Base-by-base conservation (phyloP, 148 eudicot genomes). In the Vaccinium corymbosum region DNA sequence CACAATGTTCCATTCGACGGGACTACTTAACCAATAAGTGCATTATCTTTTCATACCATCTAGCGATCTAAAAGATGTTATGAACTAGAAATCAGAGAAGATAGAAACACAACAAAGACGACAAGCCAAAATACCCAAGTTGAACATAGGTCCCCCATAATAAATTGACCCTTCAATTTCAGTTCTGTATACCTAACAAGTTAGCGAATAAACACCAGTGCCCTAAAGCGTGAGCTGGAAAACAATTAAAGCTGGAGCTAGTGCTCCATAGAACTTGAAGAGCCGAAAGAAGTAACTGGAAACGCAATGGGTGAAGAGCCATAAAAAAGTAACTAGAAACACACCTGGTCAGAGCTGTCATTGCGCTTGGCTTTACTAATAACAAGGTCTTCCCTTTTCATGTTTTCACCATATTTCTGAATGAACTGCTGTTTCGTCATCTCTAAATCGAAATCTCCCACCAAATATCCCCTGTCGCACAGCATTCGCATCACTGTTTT, bases 401-500 rank as follows among this genome's bases (percentile, higher is more conserved):
- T 84, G 80, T 90, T 76, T 57, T 93, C 98, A 11, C 98, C 95
- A 83, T 78, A 90, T 79, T 90, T 94, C 64, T 87, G 82, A 68
- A 92, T 22, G 76, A 94, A 94, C 70, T 89, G 85, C 5, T 86
- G 55, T 75, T 85, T 93, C 0, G 91, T 78, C 94, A 93, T 91
- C 52, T 64, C 71, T n/a, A 64, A 22, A 29, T 64, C 71, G 6
- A 64, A 64, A 64, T 64, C 71, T 64, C 85, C 85, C 35, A 93
- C 96, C 76, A 93, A 64, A 81, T 94, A 94, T 16, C 88, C 89
- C 79, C 98, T 84, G 84, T 94, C 98, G 76, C 75, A 86, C 85
- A 94, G 68, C 94, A 94, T 94, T 66, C 90, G 88, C 98, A 94
- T 88, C 53, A 93, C 85, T 38, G 98, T 94, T 85, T 77, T 88